Percentiles rank a stretch among this genome's conserved stretches.
These are phyloP conservation scores for Bipolaris gigantea DNA, from an alignment of 2,329 filamentous ascomycete genomes.

Conservation along the genomic window DNA sequence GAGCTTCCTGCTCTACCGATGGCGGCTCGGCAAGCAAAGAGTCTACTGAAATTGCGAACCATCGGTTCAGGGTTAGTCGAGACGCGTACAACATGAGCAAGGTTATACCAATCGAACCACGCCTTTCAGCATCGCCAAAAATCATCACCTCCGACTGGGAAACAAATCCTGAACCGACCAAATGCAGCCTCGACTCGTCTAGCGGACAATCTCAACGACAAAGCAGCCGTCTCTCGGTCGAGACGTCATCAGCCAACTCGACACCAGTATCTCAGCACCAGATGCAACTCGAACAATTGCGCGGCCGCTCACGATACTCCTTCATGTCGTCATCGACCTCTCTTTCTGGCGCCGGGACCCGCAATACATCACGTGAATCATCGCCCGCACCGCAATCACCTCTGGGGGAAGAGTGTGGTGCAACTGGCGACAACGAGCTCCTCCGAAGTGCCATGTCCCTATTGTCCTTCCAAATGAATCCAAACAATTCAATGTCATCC, in stretches of 20 bases:
- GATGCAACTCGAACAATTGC: slow-evolving; percentile 41
- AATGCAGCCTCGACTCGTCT: slow-evolving; percentile 35
- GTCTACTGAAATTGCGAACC: slow-evolving; percentile 37
- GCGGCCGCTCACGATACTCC: slow-evolving; percentile 43
- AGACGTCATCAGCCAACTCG: slow-evolving; percentile 41
- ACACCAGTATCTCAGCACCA: slow-evolving; percentile 42
- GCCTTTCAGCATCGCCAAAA: slow-evolving; percentile 34
- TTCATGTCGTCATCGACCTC: slow-evolving; percentile 44
- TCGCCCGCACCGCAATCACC: slow-evolving; percentile 43
- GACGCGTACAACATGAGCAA: slow-evolving; percentile 37
- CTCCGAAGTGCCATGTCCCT: slow-evolving; percentile 40
- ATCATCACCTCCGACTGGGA: slow-evolving; percentile 40
- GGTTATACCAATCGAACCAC: slow-evolving; percentile 41
- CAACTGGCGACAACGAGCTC: slow-evolving; percentile 30
- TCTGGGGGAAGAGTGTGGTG: slow-evolving; percentile 30
- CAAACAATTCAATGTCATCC: slow-evolving; percentile 30
- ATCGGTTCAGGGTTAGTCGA: slow-evolving; percentile 44
- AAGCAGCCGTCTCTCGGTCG: slow-evolving; percentile 37
- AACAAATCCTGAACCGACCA: slow-evolving; percentile 28
- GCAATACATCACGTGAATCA: slow-evolving; percentile 40
- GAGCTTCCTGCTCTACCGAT: slow-evolving; percentile 35
- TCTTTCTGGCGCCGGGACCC: slow-evolving; percentile 36
- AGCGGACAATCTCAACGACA: slow-evolving; percentile 34
- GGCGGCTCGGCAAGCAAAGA: slow-evolving; percentile 24
- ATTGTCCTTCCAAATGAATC: slow-evolving; percentile 45